Conservation (phyloP, 2,329 filamentous ascomycete genomes). For the Sphaerulina musiva region DNA sequence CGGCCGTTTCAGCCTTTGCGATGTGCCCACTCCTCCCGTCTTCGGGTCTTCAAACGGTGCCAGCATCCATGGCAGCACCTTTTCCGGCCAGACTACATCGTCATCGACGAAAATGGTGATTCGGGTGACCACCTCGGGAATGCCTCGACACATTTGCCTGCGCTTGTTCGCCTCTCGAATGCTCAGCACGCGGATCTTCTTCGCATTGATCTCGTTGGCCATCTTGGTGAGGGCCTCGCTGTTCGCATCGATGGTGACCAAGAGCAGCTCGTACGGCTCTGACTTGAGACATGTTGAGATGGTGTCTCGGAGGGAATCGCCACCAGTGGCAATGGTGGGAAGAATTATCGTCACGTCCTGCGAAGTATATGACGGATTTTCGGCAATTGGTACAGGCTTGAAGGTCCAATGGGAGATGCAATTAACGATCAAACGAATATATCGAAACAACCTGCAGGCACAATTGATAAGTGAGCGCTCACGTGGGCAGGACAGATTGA, state of each 20-base stretch:
- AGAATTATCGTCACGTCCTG: conserved; percentile 91
- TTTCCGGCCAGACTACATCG: conserved; percentile 86
- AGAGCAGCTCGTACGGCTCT: conserved; percentile 64
- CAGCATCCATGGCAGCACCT: conserved; percentile 82
- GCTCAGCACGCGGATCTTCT: conserved; percentile 65
- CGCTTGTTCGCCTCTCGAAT: conserved; percentile 90
- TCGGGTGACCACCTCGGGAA: conserved; percentile 72
- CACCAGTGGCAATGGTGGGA: conserved; percentile 81
- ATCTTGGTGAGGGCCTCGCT: conserved; percentile 48
- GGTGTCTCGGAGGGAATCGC: conserved; percentile 75
- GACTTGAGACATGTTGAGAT: conserved; percentile 69
- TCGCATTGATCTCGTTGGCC: conserved; percentile 52
- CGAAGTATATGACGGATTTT: conserved; percentile 69
- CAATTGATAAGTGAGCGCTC: conserved; percentile 22
- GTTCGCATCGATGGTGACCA: conserved; percentile 83
- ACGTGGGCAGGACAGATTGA: conserved; percentile 19
- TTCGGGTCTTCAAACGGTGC: conserved; percentile 79
- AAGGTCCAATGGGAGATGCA: conserved; percentile 80
- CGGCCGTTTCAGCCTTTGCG: conserved; percentile 73
- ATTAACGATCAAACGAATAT: conserved; percentile 78
- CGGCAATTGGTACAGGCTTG: conserved; percentile 74
- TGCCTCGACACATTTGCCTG: conserved; percentile 83
- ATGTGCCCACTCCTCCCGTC: conserved; percentile 88
- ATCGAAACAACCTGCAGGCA: conserved; percentile 68
- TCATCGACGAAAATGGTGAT: conserved; percentile 94